These are phyloP conservation scores for Colletotrichum somersetense DNA, from an alignment of 2,329 filamentous ascomycete species.

Conservation along the genomic window DNA sequence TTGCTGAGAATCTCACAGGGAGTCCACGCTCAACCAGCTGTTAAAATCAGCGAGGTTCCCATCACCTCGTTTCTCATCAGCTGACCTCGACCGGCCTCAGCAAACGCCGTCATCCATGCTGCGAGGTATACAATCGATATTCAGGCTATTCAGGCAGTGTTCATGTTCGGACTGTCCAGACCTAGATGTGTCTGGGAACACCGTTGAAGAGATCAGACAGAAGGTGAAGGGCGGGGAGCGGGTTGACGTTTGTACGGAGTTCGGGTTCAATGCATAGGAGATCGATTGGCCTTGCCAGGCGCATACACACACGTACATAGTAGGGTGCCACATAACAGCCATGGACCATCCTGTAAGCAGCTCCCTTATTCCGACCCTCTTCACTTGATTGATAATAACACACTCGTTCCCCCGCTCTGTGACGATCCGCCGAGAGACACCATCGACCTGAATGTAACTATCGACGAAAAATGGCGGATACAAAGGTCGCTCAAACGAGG, in stretches of 20 bases:
- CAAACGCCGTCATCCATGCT: conserved; percentile 18
- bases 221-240: conserved; percentile 15
- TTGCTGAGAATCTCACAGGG: background rate
- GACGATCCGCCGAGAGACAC: conserved; percentile 16
- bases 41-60: conserved; percentile 15
- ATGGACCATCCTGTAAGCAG: conserved; percentile 31
- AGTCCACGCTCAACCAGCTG: conserved; percentile 8
- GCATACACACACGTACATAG: conserved; percentile 8
- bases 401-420: conserved; percentile 12
- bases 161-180: conserved; percentile 15
- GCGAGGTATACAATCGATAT: background rate
- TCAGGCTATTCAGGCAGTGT: conserved; percentile 26
- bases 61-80: conserved; percentile 2
- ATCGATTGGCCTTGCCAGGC: conserved; percentile 13
- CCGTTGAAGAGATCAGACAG: conserved; percentile 39
- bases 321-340: conserved; percentile 29
- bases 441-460: conserved; percentile 29
- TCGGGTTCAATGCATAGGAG: conserved; percentile 23
- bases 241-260: conserved; percentile 18
- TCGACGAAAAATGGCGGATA: conserved; percentile 38
- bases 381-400: conserved; percentile 19
- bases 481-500: conserved; percentile 34
- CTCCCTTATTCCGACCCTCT: background rate
- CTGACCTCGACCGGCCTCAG: conserved; percentile 5
- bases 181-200: conserved; percentile 15